Base-by-base conservation (phyloP, 108 stramenopile species). In the Phaeodactylum tricornutum region DNA sequence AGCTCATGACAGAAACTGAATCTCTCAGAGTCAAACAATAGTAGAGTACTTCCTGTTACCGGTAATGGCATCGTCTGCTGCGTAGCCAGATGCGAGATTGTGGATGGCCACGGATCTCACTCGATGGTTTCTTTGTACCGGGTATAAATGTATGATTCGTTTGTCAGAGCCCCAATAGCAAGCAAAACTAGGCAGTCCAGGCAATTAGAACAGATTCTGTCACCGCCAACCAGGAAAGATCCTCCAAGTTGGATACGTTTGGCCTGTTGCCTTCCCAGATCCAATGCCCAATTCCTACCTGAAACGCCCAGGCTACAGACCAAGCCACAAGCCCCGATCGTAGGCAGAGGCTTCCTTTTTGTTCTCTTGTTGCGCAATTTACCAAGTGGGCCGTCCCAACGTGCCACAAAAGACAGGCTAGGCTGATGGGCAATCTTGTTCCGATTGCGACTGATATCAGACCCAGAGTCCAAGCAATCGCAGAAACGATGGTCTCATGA, bases 231-330 rank as follows among this genome's bases (percentile, higher is more conserved):
- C 34, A 34, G 1, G 51, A 53, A 0, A 57, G 45, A 3, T 43
- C 29, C 4, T 35, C 12, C n/a, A 31, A 36, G 19, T 57, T 35
- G 31, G 56, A 44, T 9, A 53, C 23, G 36, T 61, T 61, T n/a
- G 50, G 50, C 12, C 33, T 12, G 25, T 53, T 61, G n/a, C 47
- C 36, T 30, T 59, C 58, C 58, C 23, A 50, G 15, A 59, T 22
- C 29, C 36, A 47, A 29, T 59, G 58, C 15, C 58, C 58, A 11
- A 59, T 48, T 3, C 47, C 47, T 27, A 59, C 58, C 25, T 59
- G 58, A 9, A 59, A 23, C 17, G n/a, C 2, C 58, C 58, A 59
- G 5, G 58, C 47, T 4, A 50, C 9, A 8, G 20, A 43, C 58
- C 58, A 59, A 19, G 22, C 2, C 25, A 9, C 17, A 39, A 50